Base-by-base conservation (phyloP, 345 rosid species). In the Lepidium africanum region DNA sequence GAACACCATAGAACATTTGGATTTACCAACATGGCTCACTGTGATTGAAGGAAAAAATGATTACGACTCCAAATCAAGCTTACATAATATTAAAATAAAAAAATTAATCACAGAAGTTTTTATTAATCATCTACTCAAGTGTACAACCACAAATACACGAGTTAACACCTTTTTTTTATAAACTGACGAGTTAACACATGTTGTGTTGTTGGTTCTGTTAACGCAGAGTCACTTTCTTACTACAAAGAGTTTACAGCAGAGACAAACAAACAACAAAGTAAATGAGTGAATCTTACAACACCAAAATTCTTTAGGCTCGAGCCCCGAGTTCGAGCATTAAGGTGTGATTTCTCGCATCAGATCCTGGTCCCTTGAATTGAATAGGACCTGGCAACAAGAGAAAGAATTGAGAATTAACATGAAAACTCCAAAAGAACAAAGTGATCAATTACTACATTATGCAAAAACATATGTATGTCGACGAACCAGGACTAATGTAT, bases 401-500 rank as follows among this genome's bases (percentile, higher is more conserved):
- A 46, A 50, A 0, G 17, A n/a, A 25, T 5, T 6, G 5, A 25
- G 47, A 27, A 10, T 38, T 33, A 27, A 17, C 7, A 49, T 25
- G 6, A 3, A 23, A 40, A 42, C 8, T 5, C 2, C 3, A 70
- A 23, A 63, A 14, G 7, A 17, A 27, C 9, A 7, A 58, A 65
- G 43, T n/a, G n/a, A n/a, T 3, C 35, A 67, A 2, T 38, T 8
- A 23, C 16, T 53, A 43, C 57, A 64, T 27, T 19, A 35, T 21
- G 36, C 25, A 51, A 27, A 66, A 5, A 30, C 21, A 52, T 74
- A 37, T 43, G 11, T 38, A 59, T 48, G 17, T 37, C 47, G 62
- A 81, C 94, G n/a, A 62, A 91, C 99, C 99, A 46, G 99, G 99
- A 79, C 99, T 87, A 58, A 87, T 75, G 67, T 94, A 95, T 33